Base-by-base conservation (phyloP, 768 basidiomycete species). In the Termitomyces sp. region DNA sequence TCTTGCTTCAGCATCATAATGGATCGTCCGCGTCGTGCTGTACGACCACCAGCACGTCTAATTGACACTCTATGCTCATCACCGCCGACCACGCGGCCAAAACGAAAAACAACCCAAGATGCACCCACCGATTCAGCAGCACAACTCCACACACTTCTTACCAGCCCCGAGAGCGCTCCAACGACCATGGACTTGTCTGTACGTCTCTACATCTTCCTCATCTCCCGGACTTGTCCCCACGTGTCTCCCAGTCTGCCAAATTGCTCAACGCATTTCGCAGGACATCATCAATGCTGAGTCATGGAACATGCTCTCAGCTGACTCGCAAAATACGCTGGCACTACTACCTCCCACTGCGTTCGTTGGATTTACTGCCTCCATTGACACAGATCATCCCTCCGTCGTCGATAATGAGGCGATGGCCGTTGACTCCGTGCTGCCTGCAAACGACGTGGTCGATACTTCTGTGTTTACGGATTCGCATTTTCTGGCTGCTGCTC, bases 401-500 rank as follows among this genome's bases (percentile, higher is more conserved):
- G 59, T 55, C 18, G 59, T 57, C n/a, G 41, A 34, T 13, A 28
- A 42, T 24, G 60, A 66, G 50, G 51, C 61, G 15, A 67, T 65
- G 60, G 56, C 62, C 3, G 59, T 66, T 13, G 66, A 70, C 39
- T 31, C 29, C 12, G 52, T 47, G 36, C 37, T 56, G 9, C 18
- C 51, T 31, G 36, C 36, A 28, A 56, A 64, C 9, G 65, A 60
- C 12, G 28, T 56, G 33, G 62, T 81, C 8, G 74, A 80, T 54
- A 67, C 67, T 0, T 50, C 70, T 12, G 56, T 82, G 3, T 82
- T 87, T 66, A 77, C 72, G 33, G 81, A 81, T 52, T 64, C 81
- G 2, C 79, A 81, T 63, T 79, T 85, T 59, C 68, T 82, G 34
- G 75, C 82, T 39, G 83, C 82, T 0, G 73, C 80, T 18, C 78